Percentiles rank a stretch among this genome's conserved stretches.
phyloP scores from a whole-genome alignment of 2,329 filamentous ascomycete species.

The Trematosphaeria pertusa region DNA sequence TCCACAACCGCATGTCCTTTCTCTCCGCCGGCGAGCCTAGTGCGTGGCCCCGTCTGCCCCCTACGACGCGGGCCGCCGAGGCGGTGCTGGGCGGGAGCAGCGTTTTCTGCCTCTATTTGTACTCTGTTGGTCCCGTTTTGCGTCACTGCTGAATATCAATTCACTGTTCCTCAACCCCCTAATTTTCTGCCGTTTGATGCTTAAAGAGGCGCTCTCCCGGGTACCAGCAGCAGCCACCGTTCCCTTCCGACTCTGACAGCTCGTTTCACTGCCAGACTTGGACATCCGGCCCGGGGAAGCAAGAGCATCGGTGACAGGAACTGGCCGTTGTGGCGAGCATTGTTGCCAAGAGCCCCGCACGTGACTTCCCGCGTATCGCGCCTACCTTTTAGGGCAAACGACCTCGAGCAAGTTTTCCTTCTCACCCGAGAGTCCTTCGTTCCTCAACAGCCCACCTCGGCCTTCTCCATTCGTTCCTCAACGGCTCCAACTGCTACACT shows the following conservation, averaged over 20 bases:
- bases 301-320: too few relatives aligned
- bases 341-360: background rate
- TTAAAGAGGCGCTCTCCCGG: conserved; percentile 17
- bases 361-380: background rate
- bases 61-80: conserved; percentile 28
- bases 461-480: conserved; percentile 8
- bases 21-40: conserved; percentile 25
- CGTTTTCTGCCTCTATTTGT: conserved; percentile 30
- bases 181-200: conserved; percentile 17
- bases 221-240: conserved; percentile 4
- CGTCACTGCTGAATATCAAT: conserved; percentile 25
- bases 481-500: conserved; percentile 2
- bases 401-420: background rate
- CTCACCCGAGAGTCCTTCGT: conserved; percentile 12
- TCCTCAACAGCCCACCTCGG: conserved; percentile 14
- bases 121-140: conserved; percentile 27
- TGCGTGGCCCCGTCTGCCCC: conserved; percentile 28
- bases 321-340: background rate
- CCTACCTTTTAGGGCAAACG: background rate
- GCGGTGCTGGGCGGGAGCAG: conserved; percentile 18
- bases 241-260: background rate
- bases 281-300: background rate
- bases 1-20: conserved; percentile 27
- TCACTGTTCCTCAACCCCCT: conserved; percentile 16
- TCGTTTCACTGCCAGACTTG: conserved; percentile 1